A percentile compares a stretch with the other conserved stretches of the same genome.
Evolutionary conservation across 495 filamentous ascomycete species (phyloP).

Genomic region (Penicillium canariense): DNA sequence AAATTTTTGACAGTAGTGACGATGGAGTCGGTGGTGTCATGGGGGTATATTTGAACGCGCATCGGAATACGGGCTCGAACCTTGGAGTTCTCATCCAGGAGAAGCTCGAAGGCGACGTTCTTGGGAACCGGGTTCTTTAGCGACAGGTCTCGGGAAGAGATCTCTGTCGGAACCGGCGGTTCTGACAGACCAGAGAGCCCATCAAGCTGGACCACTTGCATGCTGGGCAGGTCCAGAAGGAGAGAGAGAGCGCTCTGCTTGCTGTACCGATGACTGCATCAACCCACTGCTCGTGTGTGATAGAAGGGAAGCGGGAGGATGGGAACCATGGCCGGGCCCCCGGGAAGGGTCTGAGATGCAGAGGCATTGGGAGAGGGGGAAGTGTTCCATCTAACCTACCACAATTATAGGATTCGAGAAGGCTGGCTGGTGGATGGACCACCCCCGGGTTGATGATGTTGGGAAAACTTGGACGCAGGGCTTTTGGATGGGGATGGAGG

Average conservation of each 20-base stretch:
- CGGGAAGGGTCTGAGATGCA: constrained; percentile 23
- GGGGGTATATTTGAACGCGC: constrained; percentile 85
- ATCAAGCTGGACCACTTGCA: constrained; percentile 44
- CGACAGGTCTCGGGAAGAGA: constrained; percentile 42
- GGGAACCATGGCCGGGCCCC: constrained; percentile 26
- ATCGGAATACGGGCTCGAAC: constrained; percentile 79
- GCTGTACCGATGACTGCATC: constrained; percentile 41
- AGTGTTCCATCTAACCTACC: constrained; percentile 44
- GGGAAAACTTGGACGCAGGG: constrained; percentile 31
- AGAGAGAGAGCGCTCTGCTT: constrained; percentile 25
- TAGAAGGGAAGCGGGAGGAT: constrained; percentile 25
- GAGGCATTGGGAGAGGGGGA: constrained; percentile 23
- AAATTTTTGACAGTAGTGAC: constrained; percentile 97
- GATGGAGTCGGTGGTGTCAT: constrained; percentile 95
- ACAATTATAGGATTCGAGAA: constrained; percentile 32
- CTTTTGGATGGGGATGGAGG: constrained; percentile 37
- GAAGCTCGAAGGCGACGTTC: constrained; percentile 80
- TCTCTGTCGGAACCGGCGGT: constrained; percentile 32
- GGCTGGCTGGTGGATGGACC: constrained; percentile 35
- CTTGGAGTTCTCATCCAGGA: constrained; percentile 70
- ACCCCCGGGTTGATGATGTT: constrained; percentile 35
- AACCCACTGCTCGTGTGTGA: constrained; percentile 40
- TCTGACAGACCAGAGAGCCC: constrained; percentile 41
- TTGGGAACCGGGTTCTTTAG: constrained; percentile 62
- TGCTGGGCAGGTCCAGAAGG: constrained; percentile 29